These are phyloP conservation scores for Ophiostoma quercus DNA, from an alignment of 2,329 filamentous ascomycete species.

Conservation along the genomic window DNA sequence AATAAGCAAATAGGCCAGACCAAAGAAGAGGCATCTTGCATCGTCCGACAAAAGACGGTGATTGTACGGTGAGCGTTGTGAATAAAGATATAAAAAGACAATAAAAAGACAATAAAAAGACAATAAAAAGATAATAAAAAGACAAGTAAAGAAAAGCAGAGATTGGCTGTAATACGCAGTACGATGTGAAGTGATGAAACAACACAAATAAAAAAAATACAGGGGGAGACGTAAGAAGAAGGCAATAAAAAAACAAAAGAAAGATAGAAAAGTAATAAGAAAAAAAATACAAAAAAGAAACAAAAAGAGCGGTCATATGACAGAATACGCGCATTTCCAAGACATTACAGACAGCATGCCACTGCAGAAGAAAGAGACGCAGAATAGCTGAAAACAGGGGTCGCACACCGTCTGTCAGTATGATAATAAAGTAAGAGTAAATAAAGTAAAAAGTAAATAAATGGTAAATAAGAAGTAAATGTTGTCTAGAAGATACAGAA, in stretches of 20 bases:
- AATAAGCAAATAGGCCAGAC: no score
- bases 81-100: no score
- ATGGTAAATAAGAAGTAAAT: no score
- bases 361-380: background rate
- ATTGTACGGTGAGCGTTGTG: no score
- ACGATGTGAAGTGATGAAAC: no score
- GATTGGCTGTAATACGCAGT: no score
- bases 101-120: background rate
- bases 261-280: background rate
- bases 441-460: background rate
- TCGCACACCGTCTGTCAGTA: background rate
- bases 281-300: background rate
- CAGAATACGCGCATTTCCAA: background rate
- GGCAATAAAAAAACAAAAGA: background rate
- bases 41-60: no score
- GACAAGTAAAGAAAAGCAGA: background rate
- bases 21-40: no score
- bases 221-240: no score
- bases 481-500: no score
- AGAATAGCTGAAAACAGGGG: conserved; percentile 10
- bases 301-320: conserved; percentile 1
- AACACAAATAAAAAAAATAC: background rate
- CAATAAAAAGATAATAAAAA: background rate
- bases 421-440: background rate
- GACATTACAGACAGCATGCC: background rate